Evolutionary conservation across 106 monocot genomes (phyloP).

Genomic region (Posidonia australis): DNA sequence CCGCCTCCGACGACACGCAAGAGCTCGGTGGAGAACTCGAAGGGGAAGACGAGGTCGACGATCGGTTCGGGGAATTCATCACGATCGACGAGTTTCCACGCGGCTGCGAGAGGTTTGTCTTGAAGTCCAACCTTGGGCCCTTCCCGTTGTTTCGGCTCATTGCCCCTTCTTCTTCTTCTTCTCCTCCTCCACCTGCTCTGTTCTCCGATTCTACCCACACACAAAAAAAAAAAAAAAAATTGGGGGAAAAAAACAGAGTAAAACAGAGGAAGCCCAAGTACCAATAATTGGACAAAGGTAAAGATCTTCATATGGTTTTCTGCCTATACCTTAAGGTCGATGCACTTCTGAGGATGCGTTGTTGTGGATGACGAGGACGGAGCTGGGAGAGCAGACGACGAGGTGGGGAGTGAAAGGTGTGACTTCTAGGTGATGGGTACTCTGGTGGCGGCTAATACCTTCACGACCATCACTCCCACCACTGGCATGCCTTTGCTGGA

Average conservation of each 20-base stretch:
- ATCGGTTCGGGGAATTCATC: slow-evolving; percentile 19
- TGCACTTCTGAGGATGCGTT: neutral
- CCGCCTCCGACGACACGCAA: slow-evolving; percentile 67
- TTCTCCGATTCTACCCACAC: neutral
- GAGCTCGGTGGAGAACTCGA: slow-evolving; percentile 51
- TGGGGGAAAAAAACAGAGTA: neutral
- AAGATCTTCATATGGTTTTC: too few species aligned
- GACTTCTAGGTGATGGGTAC: neutral
- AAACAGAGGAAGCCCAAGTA: neutral
- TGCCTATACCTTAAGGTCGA: neutral
- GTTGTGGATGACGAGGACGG: neutral
- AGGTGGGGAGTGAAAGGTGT: neutral
- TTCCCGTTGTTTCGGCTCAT: slow-evolving; percentile 75
- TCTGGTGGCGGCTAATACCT: neutral
- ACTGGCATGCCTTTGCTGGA: slow-evolving; percentile 5
- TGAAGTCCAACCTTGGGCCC: slow-evolving; percentile 46
- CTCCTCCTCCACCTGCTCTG: neutral
- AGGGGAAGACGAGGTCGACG: slow-evolving; percentile 21
- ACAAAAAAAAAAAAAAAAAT: neutral
- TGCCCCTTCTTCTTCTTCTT: neutral
- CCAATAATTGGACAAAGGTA: neutral
- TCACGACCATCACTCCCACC: neutral
- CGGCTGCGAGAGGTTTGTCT: slow-evolving; percentile 45
- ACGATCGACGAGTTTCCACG: slow-evolving; percentile 27
- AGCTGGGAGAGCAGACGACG: neutral